phyloP scores from a whole-genome alignment of 2,329 filamentous ascomycete species.

The Aspergillus tubingensis region DNA sequence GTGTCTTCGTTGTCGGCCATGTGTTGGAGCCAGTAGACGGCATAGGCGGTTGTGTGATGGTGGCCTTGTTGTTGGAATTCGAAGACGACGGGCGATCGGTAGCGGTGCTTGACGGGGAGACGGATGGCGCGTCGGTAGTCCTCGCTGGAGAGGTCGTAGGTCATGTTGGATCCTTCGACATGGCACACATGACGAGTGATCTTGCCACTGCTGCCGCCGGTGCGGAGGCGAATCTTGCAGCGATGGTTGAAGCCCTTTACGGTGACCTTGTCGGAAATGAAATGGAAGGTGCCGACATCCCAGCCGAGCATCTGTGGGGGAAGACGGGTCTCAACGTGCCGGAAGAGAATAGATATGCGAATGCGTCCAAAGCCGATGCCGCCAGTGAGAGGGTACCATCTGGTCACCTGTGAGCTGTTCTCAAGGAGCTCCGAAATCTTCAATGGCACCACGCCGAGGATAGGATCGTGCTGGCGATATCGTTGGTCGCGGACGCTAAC shows the following conservation, averaged over 20 bases:
- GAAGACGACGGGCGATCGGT: slow-evolving; percentile 85
- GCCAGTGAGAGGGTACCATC: slow-evolving; percentile 96
- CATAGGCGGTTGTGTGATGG: slow-evolving; percentile 71
- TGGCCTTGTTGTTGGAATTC: slow-evolving; percentile 75
- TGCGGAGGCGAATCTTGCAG: slow-evolving; percentile 73
- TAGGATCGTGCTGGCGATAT: slow-evolving; percentile 89
- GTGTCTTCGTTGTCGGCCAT: slow-evolving; percentile 76
- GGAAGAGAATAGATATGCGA: slow-evolving; percentile 85
- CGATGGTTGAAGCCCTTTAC: slow-evolving; percentile 63
- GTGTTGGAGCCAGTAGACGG: slow-evolving; percentile 82
- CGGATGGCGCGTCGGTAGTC: slow-evolving; percentile 61
- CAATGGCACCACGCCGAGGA: slow-evolving; percentile 87
- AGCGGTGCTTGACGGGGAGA: slow-evolving; percentile 86
- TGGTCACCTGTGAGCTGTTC: slow-evolving; percentile 79
- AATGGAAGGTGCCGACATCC: slow-evolving; percentile 94
- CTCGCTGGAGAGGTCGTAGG: slow-evolving; percentile 59
- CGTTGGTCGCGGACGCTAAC: slow-evolving; percentile 85
- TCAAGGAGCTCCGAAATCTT: slow-evolving; percentile 86
- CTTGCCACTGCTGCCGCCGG: slow-evolving; percentile 77
- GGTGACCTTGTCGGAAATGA: slow-evolving; percentile 69
- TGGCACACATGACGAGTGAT: slow-evolving; percentile 66
- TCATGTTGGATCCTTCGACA: slow-evolving; percentile 60
- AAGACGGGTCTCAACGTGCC: slow-evolving; percentile 80
- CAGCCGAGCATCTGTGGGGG: slow-evolving; percentile 86
- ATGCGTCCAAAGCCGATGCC: slow-evolving; percentile 90